Evolutionary conservation across 352 stramenopile species (phyloP), one percentile per base, ranked within the genome.

Genomic region (Aphanomyces astaci): DNA sequence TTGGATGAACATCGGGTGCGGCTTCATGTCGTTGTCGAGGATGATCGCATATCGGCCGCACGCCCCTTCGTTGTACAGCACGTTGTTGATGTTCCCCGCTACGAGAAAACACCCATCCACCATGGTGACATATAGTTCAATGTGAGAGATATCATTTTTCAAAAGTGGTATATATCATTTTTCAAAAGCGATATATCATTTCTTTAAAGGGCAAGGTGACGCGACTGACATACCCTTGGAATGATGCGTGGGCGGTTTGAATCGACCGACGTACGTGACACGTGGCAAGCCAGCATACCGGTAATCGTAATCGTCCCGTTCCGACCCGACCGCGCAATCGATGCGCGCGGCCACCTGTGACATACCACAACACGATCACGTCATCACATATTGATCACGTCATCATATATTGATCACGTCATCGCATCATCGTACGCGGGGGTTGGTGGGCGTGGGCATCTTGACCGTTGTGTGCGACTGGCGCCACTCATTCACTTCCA

Each of bases 1-100:
- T 66, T 89, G 81, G 49, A 89, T 76, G 70, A 89, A 89, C 81
- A 89, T 87, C 64, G 81, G 76, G 68, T 89, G 81, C 4, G 81
- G 81, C 73, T 89, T 89, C 83, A 92, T 92, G 70, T 92, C 83
- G 70, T 89, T 90, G 72, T 91, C 83, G 36, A 91, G 67, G 51
- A 91, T 92, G 51, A 92, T 84, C 28, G 78, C 80, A 66, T 90
- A 89, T 24, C 81, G 80, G 9, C 80, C 81, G 45, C 67, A 78
- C 13, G 81, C 79, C n/a, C 80, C 78, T 72, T 92, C 83, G 55
- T 92, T 89, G 77, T 90, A 88, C 4, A 92, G 71, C 39, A 87
- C 80, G 54, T 92, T 90, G 78, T 92, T 92, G 66, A 89, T 88
- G 74, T 92, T 92, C 10, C 81, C 83, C 17, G 83, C 83, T 53